phyloP scores from a whole-genome alignment of 2,329 filamentous ascomycete species.

The Neoscytalidium dimidiatum region DNA sequence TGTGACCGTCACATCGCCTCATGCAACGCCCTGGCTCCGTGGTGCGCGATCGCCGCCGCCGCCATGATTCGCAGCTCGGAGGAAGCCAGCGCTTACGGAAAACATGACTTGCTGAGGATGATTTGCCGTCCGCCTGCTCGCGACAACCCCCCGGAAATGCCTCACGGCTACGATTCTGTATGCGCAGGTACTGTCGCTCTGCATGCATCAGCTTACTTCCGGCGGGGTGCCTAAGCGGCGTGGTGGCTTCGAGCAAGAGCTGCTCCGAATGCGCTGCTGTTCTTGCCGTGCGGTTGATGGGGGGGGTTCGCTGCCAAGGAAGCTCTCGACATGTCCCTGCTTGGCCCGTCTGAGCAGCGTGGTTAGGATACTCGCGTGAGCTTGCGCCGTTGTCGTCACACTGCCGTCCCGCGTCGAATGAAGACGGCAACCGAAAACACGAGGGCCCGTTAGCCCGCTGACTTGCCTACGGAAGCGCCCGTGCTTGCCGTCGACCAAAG shows the following conservation, averaged over 20 bases:
- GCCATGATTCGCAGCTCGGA: neutral
- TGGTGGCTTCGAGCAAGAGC: neutral
- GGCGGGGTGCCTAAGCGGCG: neutral
- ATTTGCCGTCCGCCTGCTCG: neutral
- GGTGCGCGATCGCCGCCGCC: constrained; percentile 1
- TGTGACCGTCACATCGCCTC: constrained; percentile 12
- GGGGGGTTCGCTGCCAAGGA: neutral
- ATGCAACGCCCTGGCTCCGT: neutral
- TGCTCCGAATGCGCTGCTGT: neutral
- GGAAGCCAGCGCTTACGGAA: neutral
- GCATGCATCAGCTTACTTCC: constrained; percentile 13
- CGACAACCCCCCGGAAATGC: neutral
- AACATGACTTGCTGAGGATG: neutral
- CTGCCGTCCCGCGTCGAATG: neutral
- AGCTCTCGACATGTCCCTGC: neutral
- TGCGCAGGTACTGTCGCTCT: constrained; percentile 5
- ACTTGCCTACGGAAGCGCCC: constrained; percentile 2
- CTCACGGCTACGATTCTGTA: neutral
- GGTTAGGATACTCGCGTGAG: neutral
- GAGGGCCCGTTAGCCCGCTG: neutral
- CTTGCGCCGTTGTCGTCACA: neutral
- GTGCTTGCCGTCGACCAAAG: constrained; percentile 6
- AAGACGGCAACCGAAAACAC: neutral
- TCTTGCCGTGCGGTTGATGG: neutral
- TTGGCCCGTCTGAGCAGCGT: neutral